These are phyloP conservation scores for Smittium culicis DNA, from an alignment of 371 early-diverging fungal genomes.

Conservation along the genomic window DNA sequence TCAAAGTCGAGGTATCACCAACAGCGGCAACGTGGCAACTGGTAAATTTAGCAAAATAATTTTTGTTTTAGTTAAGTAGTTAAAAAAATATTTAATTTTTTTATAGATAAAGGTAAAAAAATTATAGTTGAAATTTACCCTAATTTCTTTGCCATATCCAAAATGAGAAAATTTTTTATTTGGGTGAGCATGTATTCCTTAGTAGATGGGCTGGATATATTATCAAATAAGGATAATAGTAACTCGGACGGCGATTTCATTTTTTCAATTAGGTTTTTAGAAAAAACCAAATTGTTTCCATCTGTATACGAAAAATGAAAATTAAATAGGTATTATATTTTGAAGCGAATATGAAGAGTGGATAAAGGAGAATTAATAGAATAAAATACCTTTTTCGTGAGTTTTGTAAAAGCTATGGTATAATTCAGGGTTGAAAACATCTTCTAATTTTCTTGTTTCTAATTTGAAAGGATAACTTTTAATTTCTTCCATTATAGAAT, in stretches of 20 bases:
- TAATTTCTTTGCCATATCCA: slow-evolving; percentile 20
- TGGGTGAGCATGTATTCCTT: slow-evolving; percentile 45
- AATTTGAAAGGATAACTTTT: slow-evolving; percentile 20
- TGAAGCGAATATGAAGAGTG: slow-evolving; percentile 11
- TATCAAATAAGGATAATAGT: not conserved
- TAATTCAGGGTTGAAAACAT: slow-evolving; percentile 27
- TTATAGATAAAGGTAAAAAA: not conserved
- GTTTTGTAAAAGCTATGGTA: slow-evolving; percentile 11
- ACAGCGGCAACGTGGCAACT: slow-evolving; percentile 53
- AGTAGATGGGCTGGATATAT: slow-evolving; percentile 36
- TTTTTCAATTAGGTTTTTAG: not conserved
- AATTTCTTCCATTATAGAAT: slow-evolving; percentile 21
- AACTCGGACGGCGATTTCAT: slow-evolving; percentile 1
- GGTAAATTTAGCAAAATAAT: slow-evolving; percentile 22
- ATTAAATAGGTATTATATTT: slow-evolving; percentile 11
- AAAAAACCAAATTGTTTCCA: slow-evolving; percentile 21
- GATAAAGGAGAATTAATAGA: slow-evolving; percentile 11
- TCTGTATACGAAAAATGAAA: not conserved
- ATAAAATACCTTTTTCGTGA: slow-evolving; percentile 9
- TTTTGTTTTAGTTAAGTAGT: not conserved
- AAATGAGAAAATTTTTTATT: slow-evolving; percentile 43
- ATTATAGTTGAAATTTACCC: slow-evolving; percentile 18
- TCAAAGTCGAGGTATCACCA: slow-evolving; percentile 65
- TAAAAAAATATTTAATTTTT: not conserved
- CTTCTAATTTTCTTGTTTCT: slow-evolving; percentile 29